phyloP scores from a whole-genome alignment of 148 eudicot genomes.

The Chenopodium suecicum region DNA sequence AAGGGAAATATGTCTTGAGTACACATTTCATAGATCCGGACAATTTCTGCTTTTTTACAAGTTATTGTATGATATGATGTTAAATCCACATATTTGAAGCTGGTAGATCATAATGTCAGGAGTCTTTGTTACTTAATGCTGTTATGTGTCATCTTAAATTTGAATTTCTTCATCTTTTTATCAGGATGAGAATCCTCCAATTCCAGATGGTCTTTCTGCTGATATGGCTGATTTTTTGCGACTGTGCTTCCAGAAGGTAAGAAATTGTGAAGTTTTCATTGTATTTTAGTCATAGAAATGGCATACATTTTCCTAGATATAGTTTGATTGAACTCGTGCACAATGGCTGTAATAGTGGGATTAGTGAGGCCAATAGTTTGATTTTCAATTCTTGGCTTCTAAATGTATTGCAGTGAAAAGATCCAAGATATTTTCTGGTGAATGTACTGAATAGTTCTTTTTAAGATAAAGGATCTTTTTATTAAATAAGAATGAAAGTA shows the following conservation, averaged over 20 bases:
- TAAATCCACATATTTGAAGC: background rate
- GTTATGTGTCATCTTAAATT: background rate
- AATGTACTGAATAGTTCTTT: background rate
- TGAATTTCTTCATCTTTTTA: constrained; percentile 5
- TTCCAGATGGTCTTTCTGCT: constrained; percentile 89
- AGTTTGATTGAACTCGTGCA: background rate
- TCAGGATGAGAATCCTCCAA: constrained; percentile 98
- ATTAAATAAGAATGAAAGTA: background rate
- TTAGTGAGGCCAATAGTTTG: too few relatives aligned
- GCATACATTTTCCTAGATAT: background rate
- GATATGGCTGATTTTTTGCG: constrained; percentile 85
- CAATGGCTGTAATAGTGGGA: background rate
- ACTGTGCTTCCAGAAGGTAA: constrained; percentile 95
- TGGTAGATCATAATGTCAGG: background rate
- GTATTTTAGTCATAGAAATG: background rate
- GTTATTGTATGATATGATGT: background rate
- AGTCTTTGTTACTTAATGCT: background rate
- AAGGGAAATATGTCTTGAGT: background rate
- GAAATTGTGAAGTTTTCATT: constrained; percentile 9
- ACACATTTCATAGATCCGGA: background rate
- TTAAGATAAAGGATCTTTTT: background rate
- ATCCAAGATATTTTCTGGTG: background rate
- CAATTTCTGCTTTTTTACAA: background rate
- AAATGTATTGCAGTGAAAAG: background rate
- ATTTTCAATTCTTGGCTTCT: too few relatives aligned